Conservation (phyloP, 805 yeast species). For the Yarrowia bubula region DNA sequence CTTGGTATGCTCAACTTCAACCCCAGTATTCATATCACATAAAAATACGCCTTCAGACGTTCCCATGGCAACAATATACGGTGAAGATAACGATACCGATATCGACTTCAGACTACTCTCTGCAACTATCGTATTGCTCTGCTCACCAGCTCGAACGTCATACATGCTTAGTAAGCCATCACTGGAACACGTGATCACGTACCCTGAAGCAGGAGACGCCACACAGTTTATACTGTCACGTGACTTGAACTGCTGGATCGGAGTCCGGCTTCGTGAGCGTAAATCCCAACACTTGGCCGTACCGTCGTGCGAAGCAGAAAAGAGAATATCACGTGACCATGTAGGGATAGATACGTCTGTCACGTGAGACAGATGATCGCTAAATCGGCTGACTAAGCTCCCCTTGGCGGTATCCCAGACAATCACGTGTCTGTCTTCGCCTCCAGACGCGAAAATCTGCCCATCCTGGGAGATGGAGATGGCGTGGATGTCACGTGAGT, state of each 20-base stretch:
- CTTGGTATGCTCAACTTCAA: background rate
- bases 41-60: background rate
- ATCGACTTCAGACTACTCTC: background rate
- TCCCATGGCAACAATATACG: background rate
- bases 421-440: conserved; percentile 38
- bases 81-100: background rate
- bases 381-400: conserved; percentile 31
- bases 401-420: conserved; percentile 39
- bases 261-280: conserved; percentile 33
- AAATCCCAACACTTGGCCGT: conserved; percentile 40
- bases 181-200: conserved; percentile 37
- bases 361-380: conserved; percentile 2
- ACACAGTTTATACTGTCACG: conserved; percentile 39
- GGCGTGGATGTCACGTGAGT: background rate
- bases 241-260: conserved; percentile 42
- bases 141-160: conserved; percentile 3
- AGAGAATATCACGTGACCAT: conserved; percentile 38
- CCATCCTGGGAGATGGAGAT: background rate
- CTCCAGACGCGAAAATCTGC: conserved; percentile 36
- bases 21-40: background rate
- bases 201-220: conserved; percentile 17
- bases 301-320: conserved; percentile 38
- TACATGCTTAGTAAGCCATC: conserved; percentile 37
- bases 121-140: background rate
- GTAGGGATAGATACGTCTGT: background rate